A percentile compares a stretch with the other conserved stretches of the same genome.
Evolutionary conservation across 2,329 filamentous ascomycete genomes (phyloP).

Genomic region (Aspergillus tamarii): DNA sequence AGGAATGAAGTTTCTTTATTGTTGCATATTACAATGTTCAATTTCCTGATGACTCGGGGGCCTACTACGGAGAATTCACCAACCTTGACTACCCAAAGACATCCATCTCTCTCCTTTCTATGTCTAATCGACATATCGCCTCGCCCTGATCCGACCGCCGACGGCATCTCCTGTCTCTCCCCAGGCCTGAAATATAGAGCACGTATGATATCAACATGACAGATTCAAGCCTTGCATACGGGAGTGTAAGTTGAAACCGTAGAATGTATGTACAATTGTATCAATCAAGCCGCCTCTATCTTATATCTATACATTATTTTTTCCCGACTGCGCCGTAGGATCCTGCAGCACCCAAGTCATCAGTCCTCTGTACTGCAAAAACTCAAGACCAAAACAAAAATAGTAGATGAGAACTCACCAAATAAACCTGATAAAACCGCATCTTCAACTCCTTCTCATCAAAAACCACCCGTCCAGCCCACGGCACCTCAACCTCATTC

Average conservation of each 20-base stretch:
- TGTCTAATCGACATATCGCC: neutral
- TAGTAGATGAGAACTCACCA: constrained; percentile 35
- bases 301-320: constrained; percentile 26
- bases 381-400: neutral
- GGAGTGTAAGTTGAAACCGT: neutral
- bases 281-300: neutral
- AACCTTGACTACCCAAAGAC: constrained; percentile 4
- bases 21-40: constrained; percentile 23
- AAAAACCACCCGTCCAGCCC: constrained; percentile 43
- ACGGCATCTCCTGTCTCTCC: neutral
- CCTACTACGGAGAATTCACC: constrained; percentile 4
- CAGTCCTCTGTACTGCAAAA: neutral
- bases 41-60: constrained; percentile 21
- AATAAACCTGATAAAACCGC: constrained; percentile 46
- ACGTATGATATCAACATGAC: constrained; percentile 2
- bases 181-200: neutral
- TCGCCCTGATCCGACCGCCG: neutral
- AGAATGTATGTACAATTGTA: constrained; percentile 1
- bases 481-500: constrained; percentile 40
- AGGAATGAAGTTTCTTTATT: constrained; percentile 27
- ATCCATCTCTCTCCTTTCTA: neutral
- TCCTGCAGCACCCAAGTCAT: constrained; percentile 27
- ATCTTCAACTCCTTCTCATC: constrained; percentile 35
- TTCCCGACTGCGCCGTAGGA: constrained; percentile 37
- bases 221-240: constrained; percentile 1